Evolutionary conservation across 345 rosid genomes (phyloP), one percentile per base, ranked within the genome.

Genomic region (Lepidium africanum): DNA sequence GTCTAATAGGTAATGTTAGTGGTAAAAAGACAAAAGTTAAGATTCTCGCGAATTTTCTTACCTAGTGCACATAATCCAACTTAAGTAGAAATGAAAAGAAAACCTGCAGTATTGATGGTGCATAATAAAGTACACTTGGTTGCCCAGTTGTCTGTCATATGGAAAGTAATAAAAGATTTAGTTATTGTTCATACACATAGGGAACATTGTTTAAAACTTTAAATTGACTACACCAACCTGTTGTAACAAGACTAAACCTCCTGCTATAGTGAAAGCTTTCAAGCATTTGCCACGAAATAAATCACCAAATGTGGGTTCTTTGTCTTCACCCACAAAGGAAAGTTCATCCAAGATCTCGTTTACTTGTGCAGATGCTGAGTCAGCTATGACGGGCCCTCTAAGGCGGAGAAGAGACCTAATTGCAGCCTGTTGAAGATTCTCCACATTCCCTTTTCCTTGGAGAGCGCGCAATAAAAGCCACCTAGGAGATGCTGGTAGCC

Each of bases 71-170:
- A 59, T 23, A 62, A 51, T 21, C 39, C 68, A 66, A 67, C 27
- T n/a, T 33, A 10, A 45, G 2, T 35, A 56, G 65, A 56, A 16
- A 57, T 43, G 46, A 56, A 48, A 55, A 39, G 7, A 63, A 10
- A 63, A 94, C 99, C 97, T 94, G 83, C 71, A 94, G 74, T 70
- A 94, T 91, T 19, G 96, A 77, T 19, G 95, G 90, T 15, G 99
- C 99, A 79, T 94, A 94, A 77, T 94, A 94, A 13, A 94, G 85
- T 27, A 91, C 97, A 84, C 99, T 94, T 61, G 99, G 99, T 78
- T 94, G 99, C 70, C 99, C 99, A 2, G 99, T 94, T 72, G 87
- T 89, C 99, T 94, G 84, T 57, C 64, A 62, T 69, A 63, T 33
- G 42, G 25, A 32, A 62, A 56, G 10, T 11, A 14, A 45, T 52